These are phyloP conservation scores for Mycena albidolilacea DNA, from an alignment of 768 basidiomycete species.

Conservation along the genomic window DNA sequence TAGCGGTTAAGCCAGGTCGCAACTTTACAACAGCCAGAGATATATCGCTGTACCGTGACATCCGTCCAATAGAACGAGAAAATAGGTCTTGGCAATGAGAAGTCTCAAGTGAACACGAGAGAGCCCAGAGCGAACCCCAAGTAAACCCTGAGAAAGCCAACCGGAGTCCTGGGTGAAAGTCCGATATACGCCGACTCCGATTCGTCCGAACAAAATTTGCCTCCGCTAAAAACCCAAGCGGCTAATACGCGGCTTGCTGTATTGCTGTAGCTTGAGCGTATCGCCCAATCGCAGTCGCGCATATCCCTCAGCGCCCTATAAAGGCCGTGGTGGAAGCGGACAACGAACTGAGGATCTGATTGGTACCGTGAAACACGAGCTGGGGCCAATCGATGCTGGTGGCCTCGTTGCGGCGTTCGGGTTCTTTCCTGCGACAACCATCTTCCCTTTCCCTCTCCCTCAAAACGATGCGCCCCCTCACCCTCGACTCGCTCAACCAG, in stretches of 20 bases:
- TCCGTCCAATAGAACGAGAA: too few relatives aligned
- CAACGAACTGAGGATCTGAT: background rate
- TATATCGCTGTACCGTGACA: too few relatives aligned
- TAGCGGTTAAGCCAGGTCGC: too few relatives aligned
- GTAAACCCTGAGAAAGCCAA: too few relatives aligned
- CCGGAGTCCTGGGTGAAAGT: background rate
- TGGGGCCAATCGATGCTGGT: background rate
- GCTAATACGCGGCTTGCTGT: background rate
- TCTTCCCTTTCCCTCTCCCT: background rate
- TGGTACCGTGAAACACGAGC: too few relatives aligned
- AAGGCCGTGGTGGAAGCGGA: background rate
- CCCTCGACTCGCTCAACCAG: slow-evolving; percentile 84
- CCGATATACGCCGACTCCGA: background rate
- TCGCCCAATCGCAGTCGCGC: background rate
- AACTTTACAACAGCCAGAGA: too few relatives aligned
- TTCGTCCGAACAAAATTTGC: slow-evolving; percentile 1
- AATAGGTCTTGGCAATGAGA: too few relatives aligned
- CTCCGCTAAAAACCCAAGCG: background rate
- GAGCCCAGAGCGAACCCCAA: too few relatives aligned
- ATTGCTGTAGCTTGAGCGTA: background rate
- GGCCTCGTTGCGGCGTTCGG: background rate
- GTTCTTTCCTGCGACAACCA: background rate
- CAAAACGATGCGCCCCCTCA: slow-evolving; percentile 68
- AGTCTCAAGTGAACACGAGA: too few relatives aligned
- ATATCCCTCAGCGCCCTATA: background rate